Percentiles rank a stretch among this genome's conserved stretches.
These are phyloP conservation scores for Gentiana straminea DNA, from an alignment of 257 asterid species.

Conservation along the genomic window DNA sequence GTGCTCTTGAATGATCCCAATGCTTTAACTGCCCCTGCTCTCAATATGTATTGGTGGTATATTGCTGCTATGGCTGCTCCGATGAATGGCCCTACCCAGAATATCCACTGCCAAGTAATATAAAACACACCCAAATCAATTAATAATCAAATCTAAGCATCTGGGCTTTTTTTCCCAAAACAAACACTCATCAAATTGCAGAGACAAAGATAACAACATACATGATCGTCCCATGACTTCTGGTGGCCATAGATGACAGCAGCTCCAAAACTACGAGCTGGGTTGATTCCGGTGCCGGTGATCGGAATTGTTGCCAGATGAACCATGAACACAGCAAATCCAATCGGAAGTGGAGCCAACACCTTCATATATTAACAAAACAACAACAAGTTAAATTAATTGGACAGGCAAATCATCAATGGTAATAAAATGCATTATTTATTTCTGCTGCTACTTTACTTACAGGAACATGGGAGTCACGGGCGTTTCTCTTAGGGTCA, in stretches of 20 bases:
- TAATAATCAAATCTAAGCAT: background rate
- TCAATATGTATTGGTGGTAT: conserved; percentile 54
- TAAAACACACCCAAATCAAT: background rate
- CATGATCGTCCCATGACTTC: conserved; percentile 64
- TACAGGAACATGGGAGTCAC: conserved; percentile 77
- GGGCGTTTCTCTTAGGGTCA: conserved; percentile 61
- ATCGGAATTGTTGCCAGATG: conserved; percentile 73
- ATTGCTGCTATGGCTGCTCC: conserved; percentile 81
- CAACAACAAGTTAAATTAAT: background rate
- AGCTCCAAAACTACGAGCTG: conserved; percentile 71
- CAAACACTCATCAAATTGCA: too few species aligned
- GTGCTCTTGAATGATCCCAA: conserved; percentile 68
- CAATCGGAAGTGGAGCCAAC: conserved; percentile 76
- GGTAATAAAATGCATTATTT: too few species aligned
- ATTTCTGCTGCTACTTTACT: conserved; percentile 4
- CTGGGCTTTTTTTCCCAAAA: too few species aligned
- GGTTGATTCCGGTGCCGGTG: conserved; percentile 70
- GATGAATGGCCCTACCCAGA: conserved; percentile 82
- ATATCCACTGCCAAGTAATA: conserved; percentile 45
- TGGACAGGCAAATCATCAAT: background rate
- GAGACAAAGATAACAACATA: conserved; percentile 5
- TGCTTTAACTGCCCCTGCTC: conserved; percentile 71
- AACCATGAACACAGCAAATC: conserved; percentile 74
- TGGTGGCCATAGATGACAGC: conserved; percentile 54
- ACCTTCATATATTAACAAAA: conserved; percentile 23